Evolutionary conservation across 2,329 filamentous ascomycete genomes (phyloP).

Genomic region (Dryadomyces sulphureus): DNA sequence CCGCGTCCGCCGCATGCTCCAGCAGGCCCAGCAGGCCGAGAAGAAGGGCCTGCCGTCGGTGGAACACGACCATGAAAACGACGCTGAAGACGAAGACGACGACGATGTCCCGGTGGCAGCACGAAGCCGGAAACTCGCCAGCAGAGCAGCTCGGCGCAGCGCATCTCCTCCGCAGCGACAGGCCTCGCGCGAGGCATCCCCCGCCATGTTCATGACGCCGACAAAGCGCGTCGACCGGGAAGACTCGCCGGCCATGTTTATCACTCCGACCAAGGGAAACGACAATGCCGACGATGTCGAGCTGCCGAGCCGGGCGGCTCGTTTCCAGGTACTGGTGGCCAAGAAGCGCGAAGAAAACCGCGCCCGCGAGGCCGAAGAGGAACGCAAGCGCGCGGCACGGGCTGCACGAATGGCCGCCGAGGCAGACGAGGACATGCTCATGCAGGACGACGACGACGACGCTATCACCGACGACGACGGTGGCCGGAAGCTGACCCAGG

Average conservation of each 20-base stretch:
- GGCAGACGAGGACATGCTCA: slow-evolving; percentile 23
- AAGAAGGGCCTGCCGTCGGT: slow-evolving; percentile 11
- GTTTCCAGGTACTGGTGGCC: slow-evolving; percentile 58
- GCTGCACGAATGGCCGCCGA: slow-evolving; percentile 25
- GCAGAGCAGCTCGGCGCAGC: slow-evolving; percentile 13
- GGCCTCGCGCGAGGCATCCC: slow-evolving; percentile 2
- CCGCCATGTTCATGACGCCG: slow-evolving; percentile 10
- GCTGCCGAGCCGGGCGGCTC: slow-evolving; percentile 32
- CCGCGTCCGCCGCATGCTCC: slow-evolving; percentile 28
- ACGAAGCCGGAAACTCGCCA: slow-evolving; percentile 17
- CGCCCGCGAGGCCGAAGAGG: slow-evolving; percentile 47
- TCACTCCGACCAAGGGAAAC: slow-evolving; percentile 29
- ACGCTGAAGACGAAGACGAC: slow-evolving; percentile 15
- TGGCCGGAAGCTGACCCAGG: slow-evolving; percentile 53
- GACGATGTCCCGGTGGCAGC: slow-evolving; percentile 23
- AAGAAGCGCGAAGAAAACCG: slow-evolving; percentile 59
- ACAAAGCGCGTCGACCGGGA: slow-evolving; percentile 12
- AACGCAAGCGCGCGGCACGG: slow-evolving; percentile 30
- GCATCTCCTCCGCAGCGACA: background rate
- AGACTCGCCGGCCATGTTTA: slow-evolving; percentile 39
- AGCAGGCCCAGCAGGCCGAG: slow-evolving; percentile 16
- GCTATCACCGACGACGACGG: slow-evolving; percentile 44
- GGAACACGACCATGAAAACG: slow-evolving; percentile 7
- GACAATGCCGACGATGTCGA: slow-evolving; percentile 29
- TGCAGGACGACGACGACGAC: slow-evolving; percentile 31